Conservation (phyloP, 1,284 basidiomycete genomes). For the Apiotrichum domesticum region DNA sequence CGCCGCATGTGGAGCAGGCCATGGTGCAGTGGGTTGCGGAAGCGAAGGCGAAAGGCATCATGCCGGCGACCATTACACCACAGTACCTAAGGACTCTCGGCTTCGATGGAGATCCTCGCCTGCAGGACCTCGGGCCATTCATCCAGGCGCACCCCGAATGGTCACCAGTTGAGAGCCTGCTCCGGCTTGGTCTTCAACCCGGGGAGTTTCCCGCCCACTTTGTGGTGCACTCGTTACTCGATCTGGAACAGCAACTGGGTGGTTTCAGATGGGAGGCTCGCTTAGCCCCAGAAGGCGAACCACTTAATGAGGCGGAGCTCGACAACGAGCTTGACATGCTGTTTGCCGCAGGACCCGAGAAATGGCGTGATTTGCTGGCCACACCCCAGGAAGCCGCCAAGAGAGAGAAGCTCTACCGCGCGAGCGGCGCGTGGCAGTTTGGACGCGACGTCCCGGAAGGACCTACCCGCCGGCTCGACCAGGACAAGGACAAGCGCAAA, state of each 20-base stretch:
- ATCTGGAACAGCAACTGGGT: slow-evolving; percentile 8
- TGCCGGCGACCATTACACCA: slow-evolving; percentile 17
- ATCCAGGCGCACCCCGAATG: slow-evolving; percentile 17
- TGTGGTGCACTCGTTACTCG: slow-evolving; percentile 25
- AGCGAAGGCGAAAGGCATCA: slow-evolving; percentile 11
- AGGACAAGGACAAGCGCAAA: too few species aligned
- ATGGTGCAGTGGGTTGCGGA: slow-evolving; percentile 25
- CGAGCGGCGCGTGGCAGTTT: background rate
- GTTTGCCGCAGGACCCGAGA: slow-evolving; percentile 11
- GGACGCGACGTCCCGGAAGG: slow-evolving; percentile 4
- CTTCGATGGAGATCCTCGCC: slow-evolving; percentile 16
- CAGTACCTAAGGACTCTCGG: slow-evolving; percentile 26
- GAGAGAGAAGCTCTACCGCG: slow-evolving; percentile 3
- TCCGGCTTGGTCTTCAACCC: slow-evolving; percentile 28
- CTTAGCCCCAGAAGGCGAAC: slow-evolving; percentile 1
- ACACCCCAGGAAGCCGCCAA: slow-evolving; percentile 1
- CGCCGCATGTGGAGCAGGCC: slow-evolving; percentile 16
- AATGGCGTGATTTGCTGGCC: slow-evolving; percentile 2
- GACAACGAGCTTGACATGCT: slow-evolving; percentile 17
- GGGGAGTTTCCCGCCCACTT: slow-evolving; percentile 25
- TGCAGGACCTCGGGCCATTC: slow-evolving; percentile 22
- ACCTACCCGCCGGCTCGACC: background rate
- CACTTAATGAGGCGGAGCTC: slow-evolving; percentile 2
- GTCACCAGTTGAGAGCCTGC: slow-evolving; percentile 27
- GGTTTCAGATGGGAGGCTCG: background rate